phyloP scores from a whole-genome alignment of 2,329 filamentous ascomycete genomes.

The Zymoseptoria pseudotritici region DNA sequence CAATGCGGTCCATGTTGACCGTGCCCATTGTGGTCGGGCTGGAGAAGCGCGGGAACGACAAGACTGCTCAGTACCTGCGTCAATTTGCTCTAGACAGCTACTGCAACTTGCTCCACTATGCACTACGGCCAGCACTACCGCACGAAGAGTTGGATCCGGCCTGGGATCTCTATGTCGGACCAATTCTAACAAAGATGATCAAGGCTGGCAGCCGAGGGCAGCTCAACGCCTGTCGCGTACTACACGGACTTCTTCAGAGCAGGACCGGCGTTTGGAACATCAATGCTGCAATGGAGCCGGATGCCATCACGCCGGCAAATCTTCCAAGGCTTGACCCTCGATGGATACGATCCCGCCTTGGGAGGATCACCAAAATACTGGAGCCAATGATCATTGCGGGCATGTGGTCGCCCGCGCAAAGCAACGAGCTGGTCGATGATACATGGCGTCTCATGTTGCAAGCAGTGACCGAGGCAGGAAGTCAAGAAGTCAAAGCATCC shows the following conservation, averaged over 20 bases:
- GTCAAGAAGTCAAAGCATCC: slow-evolving; percentile 84
- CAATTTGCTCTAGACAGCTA: slow-evolving; percentile 64
- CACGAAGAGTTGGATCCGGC: slow-evolving; percentile 61
- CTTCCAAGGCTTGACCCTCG: slow-evolving; percentile 76
- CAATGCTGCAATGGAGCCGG: slow-evolving; percentile 54
- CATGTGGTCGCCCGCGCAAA: slow-evolving; percentile 33
- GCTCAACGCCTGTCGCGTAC: slow-evolving; percentile 59
- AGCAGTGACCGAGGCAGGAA: slow-evolving; percentile 59
- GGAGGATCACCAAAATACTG: slow-evolving; percentile 56
- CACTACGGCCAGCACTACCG: slow-evolving; percentile 63
- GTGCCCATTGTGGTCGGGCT: slow-evolving; percentile 64
- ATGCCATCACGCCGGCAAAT: slow-evolving; percentile 56
- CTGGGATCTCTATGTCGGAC: slow-evolving; percentile 69
- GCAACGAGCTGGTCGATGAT: slow-evolving; percentile 17
- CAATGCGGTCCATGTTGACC: slow-evolving; percentile 56
- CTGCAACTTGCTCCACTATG: slow-evolving; percentile 75
- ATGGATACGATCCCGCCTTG: slow-evolving; percentile 72
- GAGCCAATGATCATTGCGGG: slow-evolving; percentile 46
- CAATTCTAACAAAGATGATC: slow-evolving; percentile 55
- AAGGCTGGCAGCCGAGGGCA: slow-evolving; percentile 42
- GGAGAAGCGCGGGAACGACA: slow-evolving; percentile 54
- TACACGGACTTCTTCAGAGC: slow-evolving; percentile 65
- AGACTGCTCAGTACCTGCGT: slow-evolving; percentile 37
- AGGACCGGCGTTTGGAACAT: slow-evolving; percentile 61
- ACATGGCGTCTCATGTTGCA: slow-evolving; percentile 47